These are phyloP conservation scores for Poronia punctata DNA, from an alignment of 495 filamentous ascomycete genomes.

Conservation along the genomic window DNA sequence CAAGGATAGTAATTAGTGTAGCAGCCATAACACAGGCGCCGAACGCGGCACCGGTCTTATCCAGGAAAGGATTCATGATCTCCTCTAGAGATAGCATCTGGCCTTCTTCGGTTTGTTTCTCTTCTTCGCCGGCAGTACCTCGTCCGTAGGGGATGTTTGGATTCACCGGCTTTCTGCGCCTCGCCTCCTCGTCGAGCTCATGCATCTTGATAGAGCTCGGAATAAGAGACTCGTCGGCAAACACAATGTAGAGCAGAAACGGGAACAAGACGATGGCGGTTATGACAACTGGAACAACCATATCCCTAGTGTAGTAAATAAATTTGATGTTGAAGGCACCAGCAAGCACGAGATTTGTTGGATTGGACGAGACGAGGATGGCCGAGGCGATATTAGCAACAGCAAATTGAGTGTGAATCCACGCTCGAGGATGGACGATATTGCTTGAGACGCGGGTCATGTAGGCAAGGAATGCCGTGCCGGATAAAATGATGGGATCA, in stretches of 20 bases:
- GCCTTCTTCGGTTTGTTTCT: slow-evolving; percentile 41
- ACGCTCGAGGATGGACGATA: slow-evolving; percentile 57
- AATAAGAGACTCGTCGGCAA: slow-evolving; percentile 53
- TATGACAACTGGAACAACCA: slow-evolving; percentile 59
- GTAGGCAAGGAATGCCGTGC: slow-evolving; percentile 63
- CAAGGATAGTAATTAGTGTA: slow-evolving; percentile 52
- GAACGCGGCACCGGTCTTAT: slow-evolving; percentile 54
- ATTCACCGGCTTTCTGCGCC: slow-evolving; percentile 50
- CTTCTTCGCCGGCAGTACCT: slow-evolving; percentile 47
- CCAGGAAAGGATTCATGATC: slow-evolving; percentile 64
- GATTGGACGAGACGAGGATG: slow-evolving; percentile 64
- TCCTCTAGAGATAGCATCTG: slow-evolving; percentile 54
- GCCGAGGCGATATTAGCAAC: slow-evolving; percentile 61
- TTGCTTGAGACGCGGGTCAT: slow-evolving; percentile 65
- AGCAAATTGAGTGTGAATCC: slow-evolving; percentile 64
- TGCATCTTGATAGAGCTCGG: slow-evolving; percentile 58
- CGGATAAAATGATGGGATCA: slow-evolving; percentile 62
- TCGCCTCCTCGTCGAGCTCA: slow-evolving; percentile 50
- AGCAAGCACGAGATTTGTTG: slow-evolving; percentile 64
- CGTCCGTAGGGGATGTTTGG: slow-evolving; percentile 59
- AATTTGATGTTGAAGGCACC: slow-evolving; percentile 62
- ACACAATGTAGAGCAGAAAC: slow-evolving; percentile 57
- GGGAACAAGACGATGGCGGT: slow-evolving; percentile 59
- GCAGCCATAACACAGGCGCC: slow-evolving; percentile 55
- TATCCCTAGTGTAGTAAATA: slow-evolving; percentile 60